Evolutionary conservation across 192 early-diverging fungal genomes (phyloP).

Genomic region (Diversispora epigaea): DNA sequence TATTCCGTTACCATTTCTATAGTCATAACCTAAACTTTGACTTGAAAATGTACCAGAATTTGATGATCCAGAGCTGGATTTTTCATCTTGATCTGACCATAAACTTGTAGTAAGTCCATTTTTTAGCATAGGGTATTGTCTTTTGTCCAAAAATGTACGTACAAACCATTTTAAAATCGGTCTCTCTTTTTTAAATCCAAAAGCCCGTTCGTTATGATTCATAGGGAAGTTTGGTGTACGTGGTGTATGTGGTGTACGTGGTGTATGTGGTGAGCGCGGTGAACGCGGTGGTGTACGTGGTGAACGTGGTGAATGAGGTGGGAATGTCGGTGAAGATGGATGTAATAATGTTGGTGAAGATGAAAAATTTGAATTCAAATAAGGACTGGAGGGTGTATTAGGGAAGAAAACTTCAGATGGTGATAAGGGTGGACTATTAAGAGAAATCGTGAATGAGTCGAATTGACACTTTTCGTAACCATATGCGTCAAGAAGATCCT

Average conservation of each 20-base stretch:
- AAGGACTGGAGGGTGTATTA: background rate
- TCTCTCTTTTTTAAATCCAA: background rate
- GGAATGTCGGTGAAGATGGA: background rate
- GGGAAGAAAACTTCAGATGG: background rate
- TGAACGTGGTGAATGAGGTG: background rate
- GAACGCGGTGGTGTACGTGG: background rate
- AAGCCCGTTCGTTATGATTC: too few relatives aligned
- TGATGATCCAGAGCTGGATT: background rate
- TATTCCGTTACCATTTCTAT: background rate
- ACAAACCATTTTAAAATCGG: constrained; percentile 18
- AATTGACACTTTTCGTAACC: background rate
- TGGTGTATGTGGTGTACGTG: background rate
- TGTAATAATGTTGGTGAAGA: background rate
- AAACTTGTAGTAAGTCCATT: background rate
- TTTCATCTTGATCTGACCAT: background rate
- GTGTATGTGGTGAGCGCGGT: background rate
- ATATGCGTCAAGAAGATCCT: constrained; percentile 17
- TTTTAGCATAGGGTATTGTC: background rate
- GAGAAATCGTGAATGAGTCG: background rate
- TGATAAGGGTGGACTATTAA: constrained; percentile 1
- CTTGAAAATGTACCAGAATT: constrained; percentile 2
- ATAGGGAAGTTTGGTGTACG: background rate
- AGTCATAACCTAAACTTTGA: constrained; percentile 6
- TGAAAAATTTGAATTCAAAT: background rate
- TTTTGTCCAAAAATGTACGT: background rate